Evolutionary conservation across 2,329 filamentous ascomycete species (phyloP), one percentile per base, ranked within the genome.

Genomic region (Shiraia bambusicola): DNA sequence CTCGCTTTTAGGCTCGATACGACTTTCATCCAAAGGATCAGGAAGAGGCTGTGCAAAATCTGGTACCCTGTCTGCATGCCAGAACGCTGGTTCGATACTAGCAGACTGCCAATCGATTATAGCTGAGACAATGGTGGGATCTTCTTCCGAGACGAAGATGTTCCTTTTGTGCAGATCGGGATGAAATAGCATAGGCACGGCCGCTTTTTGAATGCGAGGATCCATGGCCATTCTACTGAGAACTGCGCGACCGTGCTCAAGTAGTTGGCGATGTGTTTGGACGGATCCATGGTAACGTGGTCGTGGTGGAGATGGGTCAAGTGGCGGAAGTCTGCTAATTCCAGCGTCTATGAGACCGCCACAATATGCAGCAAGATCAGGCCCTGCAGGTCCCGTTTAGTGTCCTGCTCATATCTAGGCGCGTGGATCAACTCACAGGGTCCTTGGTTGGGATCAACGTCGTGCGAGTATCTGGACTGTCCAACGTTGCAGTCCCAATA

Each of bases 41-140:
- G 49, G 40, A 40, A 49, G 24, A 49, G 47, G 42, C 34, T 49
- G 58, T 31, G 67, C 61, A 53, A 74, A 72, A 55, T 74, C 71
- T 22, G 70, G 70, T 9, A 59, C 46, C 13, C 65, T 60, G 44
- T 69, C 57, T 42, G 65, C 51, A 48, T 72, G 68, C 54, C 59
- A 66, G 42, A 72, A 72, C 27, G 64, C 61, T 35, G 69, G 69
- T 42, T 72, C 67, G 38, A 73, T 60, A 47, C 62, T 66, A 29
- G 61, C 48, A 1, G 63, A 67, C 50, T 74, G 69, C 70, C 68
- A 74, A 47, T 74, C 70, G 12, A 74, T 70, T 12, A 74, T 66
- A 10, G 56, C 61, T 5, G 69, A 65, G 5, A 74, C 54, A 14
- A 58, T 39, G 17, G 62, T 62, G 11, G 70, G 66, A 37, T 73